Percentiles rank a stretch among this genome's conserved stretches.
phyloP scores from a whole-genome alignment of 2,329 filamentous ascomycete species.

The Aureobasidium sp. region DNA sequence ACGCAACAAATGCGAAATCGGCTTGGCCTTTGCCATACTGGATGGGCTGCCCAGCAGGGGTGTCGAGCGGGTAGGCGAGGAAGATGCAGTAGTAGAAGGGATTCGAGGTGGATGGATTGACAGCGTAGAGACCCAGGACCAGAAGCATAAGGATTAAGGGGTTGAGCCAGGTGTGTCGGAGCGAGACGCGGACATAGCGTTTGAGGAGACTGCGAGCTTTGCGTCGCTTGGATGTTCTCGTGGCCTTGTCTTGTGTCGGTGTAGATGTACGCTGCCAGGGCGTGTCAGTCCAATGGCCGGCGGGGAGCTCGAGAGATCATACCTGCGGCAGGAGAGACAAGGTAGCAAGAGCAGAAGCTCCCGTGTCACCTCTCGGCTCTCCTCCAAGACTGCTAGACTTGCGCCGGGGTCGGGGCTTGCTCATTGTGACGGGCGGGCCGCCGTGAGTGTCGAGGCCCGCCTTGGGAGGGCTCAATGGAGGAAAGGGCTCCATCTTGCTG shows the following conservation, averaged over 20 bases:
- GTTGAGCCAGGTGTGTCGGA: conserved; percentile 54
- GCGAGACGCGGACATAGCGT: conserved; percentile 39
- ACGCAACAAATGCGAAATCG: conserved; percentile 79
- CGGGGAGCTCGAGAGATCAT: not conserved
- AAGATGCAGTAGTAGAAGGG: conserved; percentile 76
- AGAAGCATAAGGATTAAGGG: conserved; percentile 62
- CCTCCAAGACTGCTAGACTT: conserved; percentile 44
- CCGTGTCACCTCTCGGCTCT: conserved; percentile 48
- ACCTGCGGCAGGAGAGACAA: conserved; percentile 16
- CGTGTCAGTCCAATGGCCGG: not conserved
- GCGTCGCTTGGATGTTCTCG: conserved; percentile 40
- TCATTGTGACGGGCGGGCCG: not conserved
- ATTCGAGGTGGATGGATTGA: conserved; percentile 72
- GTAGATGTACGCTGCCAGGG: conserved; percentile 15
- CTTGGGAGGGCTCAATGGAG: conserved; percentile 6
- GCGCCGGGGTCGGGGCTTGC: conserved; percentile 29
- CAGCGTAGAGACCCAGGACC: conserved; percentile 61
- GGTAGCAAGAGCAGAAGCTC: conserved; percentile 46
- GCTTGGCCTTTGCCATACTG: conserved; percentile 86
- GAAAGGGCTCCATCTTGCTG: conserved; percentile 15
- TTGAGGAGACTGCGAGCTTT: conserved; percentile 39
- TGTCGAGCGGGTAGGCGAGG: conserved; percentile 65
- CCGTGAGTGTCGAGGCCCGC: not conserved
- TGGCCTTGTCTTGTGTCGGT: conserved; percentile 15
- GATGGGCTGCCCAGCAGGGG: conserved; percentile 35